These are phyloP conservation scores for Paramecium sexaurelia DNA, from an alignment of 73 alveolate species.

Conservation along the genomic window DNA sequence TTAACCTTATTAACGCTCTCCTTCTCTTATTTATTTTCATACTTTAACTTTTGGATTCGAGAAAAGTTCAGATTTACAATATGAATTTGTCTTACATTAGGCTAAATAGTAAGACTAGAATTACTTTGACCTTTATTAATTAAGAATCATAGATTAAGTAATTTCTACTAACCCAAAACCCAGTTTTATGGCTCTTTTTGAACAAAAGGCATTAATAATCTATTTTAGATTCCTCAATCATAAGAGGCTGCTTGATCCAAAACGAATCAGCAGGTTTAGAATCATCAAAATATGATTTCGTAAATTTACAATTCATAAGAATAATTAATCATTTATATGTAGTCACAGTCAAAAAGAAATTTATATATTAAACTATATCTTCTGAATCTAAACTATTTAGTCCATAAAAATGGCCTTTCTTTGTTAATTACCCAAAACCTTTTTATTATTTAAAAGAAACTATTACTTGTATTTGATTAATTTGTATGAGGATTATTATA, in stretches of 20 bases:
- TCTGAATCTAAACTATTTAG: constrained; percentile 66
- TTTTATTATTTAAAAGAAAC: background rate
- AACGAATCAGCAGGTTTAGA: background rate
- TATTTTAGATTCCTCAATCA: background rate
- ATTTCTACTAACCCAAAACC: constrained; percentile 47
- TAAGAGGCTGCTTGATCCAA: background rate
- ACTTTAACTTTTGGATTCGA: background rate
- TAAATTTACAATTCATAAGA: constrained; percentile 17
- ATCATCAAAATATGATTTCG: constrained; percentile 47
- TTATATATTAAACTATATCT: constrained; percentile 64
- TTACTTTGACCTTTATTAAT: background rate
- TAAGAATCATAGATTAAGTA: background rate
- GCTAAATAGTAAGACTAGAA: background rate
- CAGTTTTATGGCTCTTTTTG: constrained; percentile 23
- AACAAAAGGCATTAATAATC: constrained; percentile 6
- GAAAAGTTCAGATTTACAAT: background rate
- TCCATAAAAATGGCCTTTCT: constrained; percentile 64
- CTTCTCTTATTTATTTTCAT: background rate
- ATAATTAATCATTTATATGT: constrained; percentile 53
- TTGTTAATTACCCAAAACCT: constrained; percentile 47
- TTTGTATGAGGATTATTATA: background rate
- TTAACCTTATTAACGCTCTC: background rate
- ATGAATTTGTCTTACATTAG: background rate
- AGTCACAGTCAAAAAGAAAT: constrained; percentile 67
- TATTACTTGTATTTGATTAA: constrained; percentile 31